These are phyloP conservation scores for Coprinopsis cinerea DNA, from an alignment of 768 basidiomycete species.

Conservation along the genomic window DNA sequence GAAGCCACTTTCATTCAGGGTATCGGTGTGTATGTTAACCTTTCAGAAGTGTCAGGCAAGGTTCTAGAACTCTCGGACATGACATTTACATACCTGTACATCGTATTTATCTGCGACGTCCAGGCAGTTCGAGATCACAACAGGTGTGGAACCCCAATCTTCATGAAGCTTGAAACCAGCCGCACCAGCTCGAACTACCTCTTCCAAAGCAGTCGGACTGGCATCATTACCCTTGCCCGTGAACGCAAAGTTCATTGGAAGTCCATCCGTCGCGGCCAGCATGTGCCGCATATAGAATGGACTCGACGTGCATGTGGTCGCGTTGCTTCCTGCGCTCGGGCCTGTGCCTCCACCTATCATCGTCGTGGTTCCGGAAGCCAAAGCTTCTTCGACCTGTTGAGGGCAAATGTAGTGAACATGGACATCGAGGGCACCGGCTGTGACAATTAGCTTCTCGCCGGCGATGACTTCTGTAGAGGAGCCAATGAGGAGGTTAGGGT, in stretches of 20 bases:
- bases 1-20: constrained; percentile 95
- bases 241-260: constrained; percentile 90
- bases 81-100: constrained; percentile 61
- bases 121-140: constrained; percentile 69
- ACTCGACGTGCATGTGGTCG: constrained; percentile 92
- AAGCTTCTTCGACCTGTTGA: constrained; percentile 82
- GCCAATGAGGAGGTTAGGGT: constrained; percentile 70
- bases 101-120: constrained; percentile 87
- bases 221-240: constrained; percentile 97
- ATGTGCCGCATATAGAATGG: constrained; percentile 87
- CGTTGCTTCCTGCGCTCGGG: constrained; percentile 82
- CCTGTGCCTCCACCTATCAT: constrained; percentile 97
- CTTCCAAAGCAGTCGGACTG: constrained; percentile 65
- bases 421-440: constrained; percentile 87
- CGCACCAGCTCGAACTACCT: constrained; percentile 79
- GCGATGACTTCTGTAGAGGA: constrained; percentile 94
- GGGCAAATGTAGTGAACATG: constrained; percentile 97
- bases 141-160: constrained; percentile 94
- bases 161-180: constrained; percentile 93
- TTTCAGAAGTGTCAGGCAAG: constrained; percentile 16
- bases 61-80: neutral
- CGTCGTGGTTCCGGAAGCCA: constrained; percentile 82
- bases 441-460: constrained; percentile 90
- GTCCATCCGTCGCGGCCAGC: constrained; percentile 84
- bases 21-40: constrained; percentile 96